Evolutionary conservation across 2,329 filamentous ascomycete genomes (phyloP).

Genomic region (Cladophialophora exuberans): DNA sequence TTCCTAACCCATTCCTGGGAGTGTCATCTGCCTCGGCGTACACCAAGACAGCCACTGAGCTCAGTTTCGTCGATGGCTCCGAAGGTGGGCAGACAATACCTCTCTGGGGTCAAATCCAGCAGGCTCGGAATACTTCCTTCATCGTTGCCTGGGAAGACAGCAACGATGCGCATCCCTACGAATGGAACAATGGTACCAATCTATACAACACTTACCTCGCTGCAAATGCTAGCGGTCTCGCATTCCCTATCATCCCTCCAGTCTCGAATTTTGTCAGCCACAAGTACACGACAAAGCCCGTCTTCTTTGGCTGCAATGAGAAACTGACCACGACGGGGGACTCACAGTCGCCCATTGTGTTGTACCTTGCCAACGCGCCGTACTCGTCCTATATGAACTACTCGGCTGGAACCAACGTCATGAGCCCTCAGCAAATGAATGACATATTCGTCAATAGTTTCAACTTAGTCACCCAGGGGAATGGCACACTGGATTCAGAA

Average conservation of each 20-base stretch:
- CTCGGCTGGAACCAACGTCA: conserved; percentile 43
- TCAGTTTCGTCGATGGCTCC: background rate
- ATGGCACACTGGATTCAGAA: conserved; percentile 69
- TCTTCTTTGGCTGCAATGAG: conserved; percentile 33
- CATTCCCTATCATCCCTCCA: conserved; percentile 73
- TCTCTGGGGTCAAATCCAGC: background rate
- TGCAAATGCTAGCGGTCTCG: conserved; percentile 16
- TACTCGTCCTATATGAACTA: conserved; percentile 70
- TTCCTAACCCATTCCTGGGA: background rate
- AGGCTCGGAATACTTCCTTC: background rate
- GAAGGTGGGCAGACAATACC: background rate
- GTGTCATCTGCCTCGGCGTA: background rate
- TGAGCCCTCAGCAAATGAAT: conserved; percentile 61
- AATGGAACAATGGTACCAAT: background rate
- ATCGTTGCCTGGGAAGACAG: background rate
- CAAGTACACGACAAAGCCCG: conserved; percentile 63
- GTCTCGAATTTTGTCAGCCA: conserved; percentile 77
- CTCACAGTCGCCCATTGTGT: conserved; percentile 26
- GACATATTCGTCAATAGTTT: conserved; percentile 84
- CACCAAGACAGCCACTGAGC: background rate
- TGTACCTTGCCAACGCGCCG: conserved; percentile 33
- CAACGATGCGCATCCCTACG: background rate
- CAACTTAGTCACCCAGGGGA: conserved; percentile 78
- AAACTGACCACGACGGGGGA: conserved; percentile 9
- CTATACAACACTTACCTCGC: background rate